phyloP scores from a whole-genome alignment of 495 filamentous ascomycete genomes.

The Aspergillus biplanus region DNA sequence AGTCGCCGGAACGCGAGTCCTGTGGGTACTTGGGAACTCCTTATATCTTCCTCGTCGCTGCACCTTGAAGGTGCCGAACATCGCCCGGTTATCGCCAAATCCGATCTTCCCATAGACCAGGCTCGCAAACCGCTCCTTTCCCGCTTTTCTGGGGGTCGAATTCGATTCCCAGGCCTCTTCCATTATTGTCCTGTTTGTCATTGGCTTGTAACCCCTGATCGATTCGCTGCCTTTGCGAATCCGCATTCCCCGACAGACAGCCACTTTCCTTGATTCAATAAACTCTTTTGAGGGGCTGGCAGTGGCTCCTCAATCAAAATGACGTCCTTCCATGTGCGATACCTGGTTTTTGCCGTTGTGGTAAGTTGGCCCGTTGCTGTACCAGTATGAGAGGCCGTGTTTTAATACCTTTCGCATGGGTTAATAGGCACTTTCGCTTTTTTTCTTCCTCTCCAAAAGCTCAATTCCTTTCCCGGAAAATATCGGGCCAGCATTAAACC shows the following conservation, averaged over 20 bases:
- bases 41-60: neutral
- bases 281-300: conserved; percentile 1
- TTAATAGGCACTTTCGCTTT: conserved; percentile 66
- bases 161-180: conserved; percentile 1
- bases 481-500: conserved; percentile 28
- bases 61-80: neutral
- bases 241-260: neutral
- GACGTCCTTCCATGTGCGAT: conserved; percentile 75
- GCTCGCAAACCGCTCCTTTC: neutral
- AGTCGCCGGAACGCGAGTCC: neutral
- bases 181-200: neutral
- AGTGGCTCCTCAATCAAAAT: conserved; percentile 47
- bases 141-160: conserved; percentile 7
- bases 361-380: conserved; percentile 54
- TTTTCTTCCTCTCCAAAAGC: conserved; percentile 82
- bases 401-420: neutral
- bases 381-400: neutral
- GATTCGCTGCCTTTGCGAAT: too few relatives aligned
- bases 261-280: neutral
- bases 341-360: conserved; percentile 84
- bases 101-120: neutral
- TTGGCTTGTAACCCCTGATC: neutral
- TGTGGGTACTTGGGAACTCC: neutral
- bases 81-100: neutral
- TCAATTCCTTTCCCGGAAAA: conserved; percentile 51